Evolutionary conservation across 331 rosid species (phyloP).

Genomic region (Telfairia occidentalis): DNA sequence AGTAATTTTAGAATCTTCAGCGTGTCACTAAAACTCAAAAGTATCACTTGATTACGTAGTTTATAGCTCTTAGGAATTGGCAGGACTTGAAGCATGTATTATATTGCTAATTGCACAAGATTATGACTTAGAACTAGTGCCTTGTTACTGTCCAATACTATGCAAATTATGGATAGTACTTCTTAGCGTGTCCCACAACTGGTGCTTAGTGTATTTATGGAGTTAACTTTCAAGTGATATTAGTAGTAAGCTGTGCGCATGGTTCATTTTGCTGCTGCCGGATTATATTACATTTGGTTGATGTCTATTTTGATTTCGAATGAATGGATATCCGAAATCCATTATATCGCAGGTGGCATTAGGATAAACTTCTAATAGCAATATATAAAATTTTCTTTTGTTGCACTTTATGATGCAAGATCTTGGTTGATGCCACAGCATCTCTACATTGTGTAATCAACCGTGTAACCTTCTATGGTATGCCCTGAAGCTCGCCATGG

Average conservation of each 20-base stretch:
- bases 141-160: neutral
- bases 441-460: neutral
- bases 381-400: neutral
- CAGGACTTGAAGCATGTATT: neutral
- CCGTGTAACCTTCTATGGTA: neutral
- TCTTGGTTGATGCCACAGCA: neutral
- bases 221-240: conserved; percentile 1
- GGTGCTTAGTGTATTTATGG: neutral
- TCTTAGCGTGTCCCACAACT: too few relatives aligned
- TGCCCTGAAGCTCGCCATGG: neutral
- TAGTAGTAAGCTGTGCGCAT: neutral
- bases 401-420: neutral
- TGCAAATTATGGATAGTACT: neutral
- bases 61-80: neutral
- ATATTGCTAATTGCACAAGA: neutral
- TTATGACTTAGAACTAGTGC: neutral
- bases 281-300: neutral
- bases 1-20: neutral
- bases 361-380: neutral
- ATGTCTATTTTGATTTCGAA: neutral
- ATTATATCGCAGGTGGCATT: neutral
- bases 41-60: neutral
- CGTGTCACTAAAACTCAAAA: neutral
- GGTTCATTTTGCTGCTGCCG: neutral
- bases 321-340: neutral